Evolutionary conservation across 2,329 filamentous ascomycete genomes (phyloP), one percentile per base, ranked within the genome.

Genomic region (Colletotrichum gloeosporioides): DNA sequence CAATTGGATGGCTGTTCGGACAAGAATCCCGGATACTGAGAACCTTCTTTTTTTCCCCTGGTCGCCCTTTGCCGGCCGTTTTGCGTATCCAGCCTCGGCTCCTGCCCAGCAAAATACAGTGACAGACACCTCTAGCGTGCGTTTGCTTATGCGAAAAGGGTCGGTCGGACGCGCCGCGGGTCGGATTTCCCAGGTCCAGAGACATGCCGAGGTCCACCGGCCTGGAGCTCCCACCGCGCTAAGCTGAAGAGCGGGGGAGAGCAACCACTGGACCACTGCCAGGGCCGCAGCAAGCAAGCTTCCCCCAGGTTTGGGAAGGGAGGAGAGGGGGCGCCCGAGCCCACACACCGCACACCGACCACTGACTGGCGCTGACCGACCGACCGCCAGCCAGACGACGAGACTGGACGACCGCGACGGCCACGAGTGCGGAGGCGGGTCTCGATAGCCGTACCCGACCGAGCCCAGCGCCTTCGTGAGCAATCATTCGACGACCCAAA

Each of bases 171-270:
- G n/a, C 27, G 18, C 59, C 39, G 61, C 39, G 27, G 32, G 32
- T 59, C 25, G 39, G 25, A 63, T 44, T 29, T 57, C 73, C 65
- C 44, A 29, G 44, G 44, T 3, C 44, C 27, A 73, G 44, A 59
- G 59, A 75, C 61, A 76, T 77, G 77, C 77, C 77, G 77, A 78
- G 77, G 77, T 78, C 72, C 77, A 77, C 69, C 65, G 73, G 63
- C 59, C 44, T 34, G 16, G 18, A 55, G 34, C 15, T 12, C 63
- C 44, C 16, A 66, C 64, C 25, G 44, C 34, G 39, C 34, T 62
- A 34, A 55, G 25, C 31, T 34, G 12, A 8, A 27, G 63, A 32
- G 31, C 16, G 31, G 61, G 61, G 31, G 61, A 31, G 12, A n/a
- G 31, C 34, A 64, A 64, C 62, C 62, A 31, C 53, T 69, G 31